Evolutionary conservation across 768 basidiomycete genomes (phyloP), one percentile per base, ranked within the genome.

Genomic region (Mycena amicta): DNA sequence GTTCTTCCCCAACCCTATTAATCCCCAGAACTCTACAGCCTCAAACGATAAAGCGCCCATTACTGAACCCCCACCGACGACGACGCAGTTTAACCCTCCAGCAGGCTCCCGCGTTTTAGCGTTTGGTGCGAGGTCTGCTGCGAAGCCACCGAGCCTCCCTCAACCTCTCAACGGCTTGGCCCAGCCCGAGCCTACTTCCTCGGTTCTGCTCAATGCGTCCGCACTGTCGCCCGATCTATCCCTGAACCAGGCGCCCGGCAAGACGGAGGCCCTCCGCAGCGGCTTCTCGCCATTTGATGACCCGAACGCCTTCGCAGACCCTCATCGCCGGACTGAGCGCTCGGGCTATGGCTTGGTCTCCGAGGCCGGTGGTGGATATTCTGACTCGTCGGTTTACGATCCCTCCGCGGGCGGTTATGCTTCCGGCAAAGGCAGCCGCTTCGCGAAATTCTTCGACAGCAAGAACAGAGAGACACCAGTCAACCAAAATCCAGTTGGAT

Each of bases 401-500:
- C n/a, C n/a, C n/a, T 70, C 68, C 52, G 75, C 75, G 25, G 77
- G 78, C 26, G 78, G 81, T 29, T 76, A 82, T 67, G 77, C 83
- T 15, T 74, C 77, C 29, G 79, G 78, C 25, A 91, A 88, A 70
- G 91, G 91, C 39, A 93, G 91, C 68, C 86, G 92, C 33, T 89
- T 93, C 70, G 92, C 90, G 29, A 93, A 92, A 69, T 92, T 92
- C 71, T 93, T 93, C 62, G 91, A 93, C 64, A 81, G 81, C n/a
- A 92, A 90, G 70, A 71, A 75, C 25, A 80, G 80, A 61, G 85
- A 86, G 15, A 66, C 65, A 5, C 41, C 71, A 63, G 55, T 60
- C 62, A 59, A 31, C 60, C 72, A 75, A 37, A 71, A 72, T 11
- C 70, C 73, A 5, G 72, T 71, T 29, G 74, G 75, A 20, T 72